These are phyloP conservation scores for Penicillium brevicompactum DNA, from an alignment of 2,329 filamentous ascomycete genomes.

Conservation along the genomic window DNA sequence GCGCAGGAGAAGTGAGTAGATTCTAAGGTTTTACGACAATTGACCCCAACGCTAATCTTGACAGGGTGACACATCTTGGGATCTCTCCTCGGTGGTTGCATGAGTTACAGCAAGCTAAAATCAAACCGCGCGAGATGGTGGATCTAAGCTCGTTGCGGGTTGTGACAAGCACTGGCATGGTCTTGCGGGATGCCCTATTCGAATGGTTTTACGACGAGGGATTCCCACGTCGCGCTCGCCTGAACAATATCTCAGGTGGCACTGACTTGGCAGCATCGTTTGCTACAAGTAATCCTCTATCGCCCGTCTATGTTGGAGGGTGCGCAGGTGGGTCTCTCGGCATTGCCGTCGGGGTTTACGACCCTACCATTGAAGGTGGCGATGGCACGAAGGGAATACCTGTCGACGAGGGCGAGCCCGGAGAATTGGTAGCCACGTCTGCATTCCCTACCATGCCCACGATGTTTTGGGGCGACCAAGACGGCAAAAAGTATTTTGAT, in stretches of 20 bases:
- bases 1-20: slow-evolving; percentile 40
- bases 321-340: slow-evolving; percentile 56
- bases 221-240: slow-evolving; percentile 67
- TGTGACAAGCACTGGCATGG: slow-evolving; percentile 79
- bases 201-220: slow-evolving; percentile 77
- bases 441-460: slow-evolving; percentile 78
- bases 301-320: slow-evolving; percentile 63
- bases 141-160: slow-evolving; percentile 63
- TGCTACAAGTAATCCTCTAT: slow-evolving; percentile 62
- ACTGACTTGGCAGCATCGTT: slow-evolving; percentile 35
- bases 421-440: slow-evolving; percentile 71
- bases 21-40: background rate
- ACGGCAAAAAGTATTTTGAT: slow-evolving; percentile 56
- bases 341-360: slow-evolving; percentile 62
- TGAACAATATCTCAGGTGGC: slow-evolving; percentile 46
- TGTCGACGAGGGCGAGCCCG: slow-evolving; percentile 65
- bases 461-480: slow-evolving; percentile 58
- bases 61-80: slow-evolving; percentile 71
- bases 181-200: slow-evolving; percentile 73
- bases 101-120: slow-evolving; percentile 66
- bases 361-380: slow-evolving; percentile 40
- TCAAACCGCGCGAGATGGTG: slow-evolving; percentile 63
- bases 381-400: slow-evolving; percentile 47
- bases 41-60: slow-evolving; percentile 49
- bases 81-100: slow-evolving; percentile 76